Conservation (phyloP, 1,139 yeast genomes). For the Yamadazyma friedrichii region DNA sequence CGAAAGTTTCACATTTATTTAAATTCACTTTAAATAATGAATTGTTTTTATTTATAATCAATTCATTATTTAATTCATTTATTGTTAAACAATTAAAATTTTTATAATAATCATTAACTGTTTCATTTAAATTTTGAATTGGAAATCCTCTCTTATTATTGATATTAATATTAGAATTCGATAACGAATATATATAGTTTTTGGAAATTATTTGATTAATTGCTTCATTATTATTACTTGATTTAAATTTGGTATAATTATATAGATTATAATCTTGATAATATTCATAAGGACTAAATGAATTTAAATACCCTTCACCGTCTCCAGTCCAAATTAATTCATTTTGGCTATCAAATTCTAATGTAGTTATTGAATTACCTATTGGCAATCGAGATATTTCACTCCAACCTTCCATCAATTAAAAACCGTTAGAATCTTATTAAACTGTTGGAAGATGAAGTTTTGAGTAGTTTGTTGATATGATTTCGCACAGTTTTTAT, state of each 20-base stretch:
- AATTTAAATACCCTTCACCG: conserved; percentile 35
- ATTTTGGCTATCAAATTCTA: conserved; percentile 65
- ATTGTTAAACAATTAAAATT: conserved; percentile 38
- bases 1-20: conserved; percentile 43
- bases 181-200: conserved; percentile 61
- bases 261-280: conserved; percentile 13
- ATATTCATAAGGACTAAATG: conserved; percentile 39
- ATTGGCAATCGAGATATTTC: conserved; percentile 24
- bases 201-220: conserved; percentile 20
- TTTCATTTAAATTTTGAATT: conserved; percentile 29
- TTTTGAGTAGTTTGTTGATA: conserved; percentile 3
- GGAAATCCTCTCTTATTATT: conserved; percentile 60
- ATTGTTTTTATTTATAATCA: conserved; percentile 36
- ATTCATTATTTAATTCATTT: conserved; percentile 33
- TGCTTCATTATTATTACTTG: conserved; percentile 25
- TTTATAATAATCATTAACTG: conserved; percentile 31
- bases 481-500: not conserved
- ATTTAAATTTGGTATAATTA: conserved; percentile 53
- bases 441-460: not conserved
- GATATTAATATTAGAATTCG: conserved; percentile 50
- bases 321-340: conserved; percentile 91
- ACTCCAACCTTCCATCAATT: conserved; percentile 37
- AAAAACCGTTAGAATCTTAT: no score
- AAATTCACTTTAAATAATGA: conserved; percentile 60
- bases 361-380: conserved; percentile 22